phyloP scores from a whole-genome alignment of 1,139 yeast genomes.

The Candida dubliniensis region DNA sequence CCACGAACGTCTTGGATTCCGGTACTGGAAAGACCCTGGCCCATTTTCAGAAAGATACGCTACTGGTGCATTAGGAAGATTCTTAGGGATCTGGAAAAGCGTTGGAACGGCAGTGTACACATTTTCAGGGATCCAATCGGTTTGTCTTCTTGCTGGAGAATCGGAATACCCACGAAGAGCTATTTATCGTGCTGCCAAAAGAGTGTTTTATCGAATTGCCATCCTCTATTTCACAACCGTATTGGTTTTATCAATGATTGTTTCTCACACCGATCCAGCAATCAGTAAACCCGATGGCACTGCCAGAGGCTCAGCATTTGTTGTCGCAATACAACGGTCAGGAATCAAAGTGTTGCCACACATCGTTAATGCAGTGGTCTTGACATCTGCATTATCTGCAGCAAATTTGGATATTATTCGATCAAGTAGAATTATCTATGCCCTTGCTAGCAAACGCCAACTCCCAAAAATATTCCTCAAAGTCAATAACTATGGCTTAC shows the following conservation, averaged over 20 bases:
- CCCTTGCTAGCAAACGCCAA: constrained; percentile 47
- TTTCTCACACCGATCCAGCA: constrained; percentile 41
- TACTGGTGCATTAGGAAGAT: constrained; percentile 25
- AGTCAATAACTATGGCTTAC: constrained; percentile 28
- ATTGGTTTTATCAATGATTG: constrained; percentile 46
- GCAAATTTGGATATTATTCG: constrained; percentile 46
- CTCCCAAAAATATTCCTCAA: constrained; percentile 42
- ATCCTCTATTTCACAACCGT: constrained; percentile 44
- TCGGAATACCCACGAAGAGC: constrained; percentile 49
- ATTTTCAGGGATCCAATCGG: constrained; percentile 36
- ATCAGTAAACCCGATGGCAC: constrained; percentile 44
- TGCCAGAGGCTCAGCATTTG: constrained; percentile 55
- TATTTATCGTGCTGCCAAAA: constrained; percentile 46
- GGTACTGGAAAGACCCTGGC: constrained; percentile 28
- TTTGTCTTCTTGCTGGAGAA: constrained; percentile 49
- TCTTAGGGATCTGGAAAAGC: constrained; percentile 30
- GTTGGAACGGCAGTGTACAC: constrained; percentile 28
- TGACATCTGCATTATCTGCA: constrained; percentile 55
- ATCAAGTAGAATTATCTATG: constrained; percentile 44
- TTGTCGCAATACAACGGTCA: constrained; percentile 51
- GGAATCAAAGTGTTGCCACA: constrained; percentile 51
- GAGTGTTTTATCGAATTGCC: constrained; percentile 46
- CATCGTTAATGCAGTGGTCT: constrained; percentile 49
- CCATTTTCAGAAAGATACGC: constrained; percentile 22
- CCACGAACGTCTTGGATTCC: constrained; percentile 25